phyloP scores from a whole-genome alignment of 352 stramenopile genomes.

The Pythium sukuiense region DNA sequence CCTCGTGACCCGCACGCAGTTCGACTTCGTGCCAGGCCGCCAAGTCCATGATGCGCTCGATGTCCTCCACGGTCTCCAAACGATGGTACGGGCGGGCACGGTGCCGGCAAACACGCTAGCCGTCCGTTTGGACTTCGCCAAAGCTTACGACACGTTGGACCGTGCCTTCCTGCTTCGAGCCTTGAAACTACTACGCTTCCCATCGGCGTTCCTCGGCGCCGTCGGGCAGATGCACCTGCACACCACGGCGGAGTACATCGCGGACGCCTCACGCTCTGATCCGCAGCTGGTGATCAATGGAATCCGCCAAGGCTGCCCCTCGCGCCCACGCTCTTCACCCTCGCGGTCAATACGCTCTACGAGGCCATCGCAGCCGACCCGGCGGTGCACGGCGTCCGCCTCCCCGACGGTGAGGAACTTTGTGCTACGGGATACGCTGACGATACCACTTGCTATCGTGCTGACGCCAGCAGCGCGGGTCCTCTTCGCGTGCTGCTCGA shows the following conservation, averaged over 20 bases:
- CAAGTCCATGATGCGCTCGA: background rate
- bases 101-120: background rate
- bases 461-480: background rate
- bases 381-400: background rate
- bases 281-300: background rate
- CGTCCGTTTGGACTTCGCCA: conserved; percentile 1
- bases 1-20: background rate
- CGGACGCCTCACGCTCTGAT: background rate
- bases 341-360: conserved; percentile 8
- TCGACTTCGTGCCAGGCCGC: background rate
- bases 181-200: background rate
- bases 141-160: conserved; percentile 14
- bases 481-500: background rate
- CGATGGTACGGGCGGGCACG: background rate
- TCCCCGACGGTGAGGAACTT: background rate
- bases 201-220: background rate
- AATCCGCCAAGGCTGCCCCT: conserved; percentile 19
- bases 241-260: background rate
- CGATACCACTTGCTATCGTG: background rate
- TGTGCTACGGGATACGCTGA: background rate
- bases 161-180: background rate
- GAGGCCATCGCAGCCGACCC: background rate
- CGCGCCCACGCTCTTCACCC: background rate
- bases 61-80: background rate
- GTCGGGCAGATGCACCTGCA: background rate